Evolutionary conservation across 2,329 filamentous ascomycete species (phyloP).

Genomic region (Fusarium caatingaense): DNA sequence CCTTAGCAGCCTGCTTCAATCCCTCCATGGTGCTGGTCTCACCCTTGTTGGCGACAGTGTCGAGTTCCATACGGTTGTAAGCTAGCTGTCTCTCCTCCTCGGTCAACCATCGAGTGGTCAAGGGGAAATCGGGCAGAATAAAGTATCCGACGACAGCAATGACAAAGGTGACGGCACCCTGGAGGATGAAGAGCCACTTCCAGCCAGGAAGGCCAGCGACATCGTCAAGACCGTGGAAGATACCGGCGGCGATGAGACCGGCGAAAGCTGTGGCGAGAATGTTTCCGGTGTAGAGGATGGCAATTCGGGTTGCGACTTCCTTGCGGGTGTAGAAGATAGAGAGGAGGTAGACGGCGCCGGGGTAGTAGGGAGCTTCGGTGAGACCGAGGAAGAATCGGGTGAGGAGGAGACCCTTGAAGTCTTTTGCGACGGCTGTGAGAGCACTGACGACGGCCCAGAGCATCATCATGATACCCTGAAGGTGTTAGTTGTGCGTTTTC

Average conservation of each 20-base stretch:
- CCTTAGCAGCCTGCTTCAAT: slow-evolving; percentile 56
- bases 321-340: slow-evolving; percentile 67
- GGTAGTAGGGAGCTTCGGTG: slow-evolving; percentile 56
- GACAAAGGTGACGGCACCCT: slow-evolving; percentile 61
- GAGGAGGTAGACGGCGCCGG: slow-evolving; percentile 55
- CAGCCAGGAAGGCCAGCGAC: slow-evolving; percentile 45
- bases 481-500: not conserved
- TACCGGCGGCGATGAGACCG: slow-evolving; percentile 58
- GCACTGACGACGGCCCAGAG: slow-evolving; percentile 61
- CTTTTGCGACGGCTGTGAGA: slow-evolving; percentile 59
- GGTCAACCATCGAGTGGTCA: slow-evolving; percentile 56
- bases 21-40: slow-evolving; percentile 56
- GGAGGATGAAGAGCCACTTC: slow-evolving; percentile 71
- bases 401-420: slow-evolving; percentile 62
- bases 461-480: slow-evolving; percentile 56
- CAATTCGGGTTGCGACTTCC: slow-evolving; percentile 57
- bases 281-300: slow-evolving; percentile 58
- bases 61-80: slow-evolving; percentile 55
- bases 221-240: slow-evolving; percentile 51
- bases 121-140: slow-evolving; percentile 53
- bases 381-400: slow-evolving; percentile 58
- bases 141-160: slow-evolving; percentile 47
- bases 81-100: slow-evolving; percentile 59
- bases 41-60: slow-evolving; percentile 58
- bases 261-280: slow-evolving; percentile 54